These are phyloP conservation scores for Aspergillus alliaceus DNA, from an alignment of 2,329 filamentous ascomycete species.

Conservation along the genomic window DNA sequence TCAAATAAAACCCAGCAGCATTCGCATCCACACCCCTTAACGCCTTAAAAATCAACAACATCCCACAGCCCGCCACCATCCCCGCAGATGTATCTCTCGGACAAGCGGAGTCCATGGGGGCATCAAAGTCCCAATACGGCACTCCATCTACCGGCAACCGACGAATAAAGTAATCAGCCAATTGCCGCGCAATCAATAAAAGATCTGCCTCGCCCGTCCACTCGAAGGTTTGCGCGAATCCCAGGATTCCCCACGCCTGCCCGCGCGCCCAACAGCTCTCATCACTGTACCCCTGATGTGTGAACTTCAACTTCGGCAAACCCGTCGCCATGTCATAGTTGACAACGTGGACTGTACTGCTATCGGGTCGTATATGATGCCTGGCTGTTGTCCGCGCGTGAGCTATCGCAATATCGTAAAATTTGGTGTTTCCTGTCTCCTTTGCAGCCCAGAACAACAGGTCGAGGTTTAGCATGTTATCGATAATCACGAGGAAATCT, in stretches of 20 bases:
- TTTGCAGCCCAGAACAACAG: conserved; percentile 40
- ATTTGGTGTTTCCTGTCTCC: conserved; percentile 26
- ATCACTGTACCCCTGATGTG: conserved; percentile 26
- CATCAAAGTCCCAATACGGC: conserved; percentile 55
- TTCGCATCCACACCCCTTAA: background rate
- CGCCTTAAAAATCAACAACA: conserved; percentile 40
- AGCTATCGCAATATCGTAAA: conserved; percentile 18
- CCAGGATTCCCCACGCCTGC: conserved; percentile 29
- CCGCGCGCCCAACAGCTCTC: conserved; percentile 26
- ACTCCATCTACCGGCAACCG: conserved; percentile 42
- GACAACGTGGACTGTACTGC: conserved; percentile 28
- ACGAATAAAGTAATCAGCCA: conserved; percentile 49
- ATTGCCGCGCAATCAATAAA: conserved; percentile 42
- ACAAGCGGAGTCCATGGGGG: conserved; percentile 30
- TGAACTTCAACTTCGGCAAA: conserved; percentile 23
- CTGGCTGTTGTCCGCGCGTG: conserved; percentile 44
- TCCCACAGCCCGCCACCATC: conserved; percentile 44
- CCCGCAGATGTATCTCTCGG: conserved; percentile 43
- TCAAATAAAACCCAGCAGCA: conserved; percentile 1
- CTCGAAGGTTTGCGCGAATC: conserved; percentile 42
- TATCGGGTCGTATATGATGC: conserved; percentile 39
- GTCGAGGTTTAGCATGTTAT: conserved; percentile 46
- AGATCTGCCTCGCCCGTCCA: conserved; percentile 33
- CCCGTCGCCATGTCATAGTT: conserved; percentile 48
- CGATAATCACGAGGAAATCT: conserved; percentile 46